Percentiles rank a stretch among this genome's conserved stretches.
Conservation (phyloP, 768 basidiomycete species). For the Thelephora ganbajun region DNA sequence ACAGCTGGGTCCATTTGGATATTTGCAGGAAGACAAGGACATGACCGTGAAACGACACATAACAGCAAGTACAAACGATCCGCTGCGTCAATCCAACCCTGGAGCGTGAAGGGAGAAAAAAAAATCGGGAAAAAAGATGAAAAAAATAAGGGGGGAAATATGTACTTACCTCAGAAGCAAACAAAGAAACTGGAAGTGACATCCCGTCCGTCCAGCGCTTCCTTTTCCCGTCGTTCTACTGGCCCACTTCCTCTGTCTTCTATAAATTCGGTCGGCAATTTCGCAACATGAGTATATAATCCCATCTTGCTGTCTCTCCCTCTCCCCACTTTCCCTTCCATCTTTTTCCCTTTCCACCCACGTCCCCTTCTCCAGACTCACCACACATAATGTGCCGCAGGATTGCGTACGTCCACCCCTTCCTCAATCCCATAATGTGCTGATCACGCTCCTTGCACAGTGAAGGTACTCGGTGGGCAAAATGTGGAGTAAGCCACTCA, state of each 20-base stretch:
- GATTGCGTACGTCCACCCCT: constrained; percentile 44
- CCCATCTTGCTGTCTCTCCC: background rate
- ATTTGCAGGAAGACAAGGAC: too few species aligned
- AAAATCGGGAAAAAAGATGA: too few species aligned
- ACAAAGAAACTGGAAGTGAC: constrained; percentile 1
- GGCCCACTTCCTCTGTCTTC: background rate
- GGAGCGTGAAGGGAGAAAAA: too few species aligned
- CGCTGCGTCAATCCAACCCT: too few species aligned
- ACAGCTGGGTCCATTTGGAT: too few species aligned
- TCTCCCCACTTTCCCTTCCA: background rate
- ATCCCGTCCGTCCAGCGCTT: constrained; percentile 4
- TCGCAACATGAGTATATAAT: background rate
- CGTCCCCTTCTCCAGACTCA: background rate
- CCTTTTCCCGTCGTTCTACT: constrained; percentile 4
- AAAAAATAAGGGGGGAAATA: too few species aligned
- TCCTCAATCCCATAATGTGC: constrained; percentile 5
- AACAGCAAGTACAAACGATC: too few species aligned
- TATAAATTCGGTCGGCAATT: constrained; percentile 2
- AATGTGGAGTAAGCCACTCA: constrained; percentile 40
- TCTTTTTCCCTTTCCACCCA: background rate
- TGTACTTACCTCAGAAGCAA: too few species aligned
- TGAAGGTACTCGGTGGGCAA: constrained; percentile 64
- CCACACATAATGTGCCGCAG: constrained; percentile 49
- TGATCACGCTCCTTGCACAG: constrained; percentile 21
- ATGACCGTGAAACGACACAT: too few species aligned